Evolutionary conservation across 805 yeast species (phyloP).

Genomic region (Ogataea methanolica): DNA sequence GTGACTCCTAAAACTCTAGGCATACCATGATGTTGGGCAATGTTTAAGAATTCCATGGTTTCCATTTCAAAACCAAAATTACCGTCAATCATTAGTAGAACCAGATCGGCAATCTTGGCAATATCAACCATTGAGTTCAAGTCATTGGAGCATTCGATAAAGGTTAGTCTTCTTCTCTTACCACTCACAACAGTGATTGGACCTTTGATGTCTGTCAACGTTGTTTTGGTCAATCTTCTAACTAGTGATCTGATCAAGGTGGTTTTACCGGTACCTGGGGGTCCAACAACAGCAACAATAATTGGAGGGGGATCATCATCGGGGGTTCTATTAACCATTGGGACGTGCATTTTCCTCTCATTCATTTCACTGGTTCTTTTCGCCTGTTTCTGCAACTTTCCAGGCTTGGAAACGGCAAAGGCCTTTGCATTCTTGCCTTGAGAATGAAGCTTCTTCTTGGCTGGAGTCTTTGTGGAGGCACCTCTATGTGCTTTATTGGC

Average conservation of each 20-base stretch:
- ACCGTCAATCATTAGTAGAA: constrained; percentile 86
- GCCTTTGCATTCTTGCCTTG: constrained; percentile 86
- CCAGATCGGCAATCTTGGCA: constrained; percentile 92
- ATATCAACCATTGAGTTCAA: constrained; percentile 94
- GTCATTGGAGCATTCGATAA: constrained; percentile 90
- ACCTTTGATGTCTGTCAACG: constrained; percentile 83
- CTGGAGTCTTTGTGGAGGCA: constrained; percentile 45
- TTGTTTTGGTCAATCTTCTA: constrained; percentile 81
- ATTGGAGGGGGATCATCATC: constrained; percentile 98
- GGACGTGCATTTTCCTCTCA: constrained; percentile 87
- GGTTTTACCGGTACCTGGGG: constrained; percentile 97
- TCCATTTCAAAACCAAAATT: constrained; percentile 99
- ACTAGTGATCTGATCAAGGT: constrained; percentile 87
- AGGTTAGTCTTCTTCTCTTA: constrained; percentile 85
- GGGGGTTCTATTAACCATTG: constrained; percentile 96
- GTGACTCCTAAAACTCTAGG: constrained; percentile 94
- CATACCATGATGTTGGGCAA: constrained; percentile 98
- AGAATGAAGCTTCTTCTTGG: constrained; percentile 82
- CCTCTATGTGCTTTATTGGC: constrained; percentile 79
- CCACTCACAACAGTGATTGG: constrained; percentile 97
- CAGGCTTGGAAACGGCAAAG: constrained; percentile 78
- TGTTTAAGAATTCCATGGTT: constrained; percentile 95
- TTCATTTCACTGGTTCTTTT: constrained; percentile 76
- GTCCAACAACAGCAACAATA: constrained; percentile 95
- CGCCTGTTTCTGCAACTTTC: constrained; percentile 80